Base-by-base conservation (phyloP, 2,329 filamentous ascomycete species). In the Chrysosporium queenslandicum region DNA sequence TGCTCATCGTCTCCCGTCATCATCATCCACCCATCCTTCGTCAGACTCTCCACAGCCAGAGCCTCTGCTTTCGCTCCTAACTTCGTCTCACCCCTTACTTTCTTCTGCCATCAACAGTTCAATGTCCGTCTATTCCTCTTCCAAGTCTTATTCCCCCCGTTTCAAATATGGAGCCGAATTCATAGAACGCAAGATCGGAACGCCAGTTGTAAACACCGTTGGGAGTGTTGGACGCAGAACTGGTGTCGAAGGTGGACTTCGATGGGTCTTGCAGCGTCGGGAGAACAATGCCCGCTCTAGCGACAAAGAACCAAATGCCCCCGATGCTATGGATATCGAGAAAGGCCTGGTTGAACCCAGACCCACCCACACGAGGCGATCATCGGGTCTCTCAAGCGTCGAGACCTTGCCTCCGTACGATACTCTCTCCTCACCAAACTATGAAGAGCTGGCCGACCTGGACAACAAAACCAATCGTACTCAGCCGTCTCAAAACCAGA, bases 111-210 rank as follows among this genome's bases (percentile, higher is more conserved):
- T 94, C 60, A 87, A 87, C 59, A 83, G 84, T 49, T 91, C 89
- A 0, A 79, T 91, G 6, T 88, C 86, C 1, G 87, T 87, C 1
- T 97, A 97, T 66, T 84, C 85, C 25, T 83, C 79, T 2, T 89
- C 87, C 9, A 96, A 97, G 69, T 87, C 90, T 59, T 94, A 91
- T 62, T 94, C 88, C 1, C 89, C 91, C 0, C 80, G 86, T 1
- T 87, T 96, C 64, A 89, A 87, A 67, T 86, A 86, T n/a, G 81
- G 89, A 55, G 91, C 87, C 46, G 88, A 95, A 66, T 88, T 94
- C 61, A 83, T 96, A 18, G 91, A 97, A 68, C 84, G 87, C 43
- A 91, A 87, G 59, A 81, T 95, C 48, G 87, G 78, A 11, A 75
- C 85, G 1, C 89, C 88, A 1, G 81, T 96, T 49, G 87, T 87